Conservation (phyloP, 306 rosid genomes). For the Phaseolus lunatus region DNA sequence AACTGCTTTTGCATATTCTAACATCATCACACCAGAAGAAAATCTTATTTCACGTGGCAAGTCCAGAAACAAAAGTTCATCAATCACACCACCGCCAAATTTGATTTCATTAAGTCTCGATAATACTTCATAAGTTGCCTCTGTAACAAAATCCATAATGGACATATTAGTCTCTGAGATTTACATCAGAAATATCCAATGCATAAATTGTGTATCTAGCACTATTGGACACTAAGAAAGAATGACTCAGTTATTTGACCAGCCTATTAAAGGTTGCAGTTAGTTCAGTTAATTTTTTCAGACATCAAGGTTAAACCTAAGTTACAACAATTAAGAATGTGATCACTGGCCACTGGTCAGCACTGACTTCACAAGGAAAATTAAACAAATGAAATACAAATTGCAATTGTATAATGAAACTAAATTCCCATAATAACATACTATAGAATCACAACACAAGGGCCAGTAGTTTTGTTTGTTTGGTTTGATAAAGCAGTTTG, state of each 20-base stretch:
- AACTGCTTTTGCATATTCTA: conserved; percentile 93
- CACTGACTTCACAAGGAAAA: background rate
- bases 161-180: conserved; percentile 31
- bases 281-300: background rate
- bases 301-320: conserved; percentile 12
- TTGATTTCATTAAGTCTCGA: conserved; percentile 95
- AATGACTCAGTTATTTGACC: background rate
- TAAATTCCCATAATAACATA: background rate
- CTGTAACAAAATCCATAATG: conserved; percentile 58
- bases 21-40: conserved; percentile 81
- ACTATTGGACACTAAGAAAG: background rate
- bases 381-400: conserved; percentile 1
- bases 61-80: conserved; percentile 90
- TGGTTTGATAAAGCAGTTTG: background rate
- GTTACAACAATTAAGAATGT: background rate
- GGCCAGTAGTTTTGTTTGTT: background rate
- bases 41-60: conserved; percentile 81
- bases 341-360: background rate
- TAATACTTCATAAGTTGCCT: conserved; percentile 96
- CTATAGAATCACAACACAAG: background rate
- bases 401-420: background rate
- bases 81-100: conserved; percentile 94
- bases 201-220: background rate
- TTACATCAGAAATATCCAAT: conserved; percentile 9
- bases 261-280: background rate